Evolutionary conservation across 148 eudicot species (phyloP), one percentile per base, ranked within the genome.

Genomic region (Fagopyrum homotropicum): DNA sequence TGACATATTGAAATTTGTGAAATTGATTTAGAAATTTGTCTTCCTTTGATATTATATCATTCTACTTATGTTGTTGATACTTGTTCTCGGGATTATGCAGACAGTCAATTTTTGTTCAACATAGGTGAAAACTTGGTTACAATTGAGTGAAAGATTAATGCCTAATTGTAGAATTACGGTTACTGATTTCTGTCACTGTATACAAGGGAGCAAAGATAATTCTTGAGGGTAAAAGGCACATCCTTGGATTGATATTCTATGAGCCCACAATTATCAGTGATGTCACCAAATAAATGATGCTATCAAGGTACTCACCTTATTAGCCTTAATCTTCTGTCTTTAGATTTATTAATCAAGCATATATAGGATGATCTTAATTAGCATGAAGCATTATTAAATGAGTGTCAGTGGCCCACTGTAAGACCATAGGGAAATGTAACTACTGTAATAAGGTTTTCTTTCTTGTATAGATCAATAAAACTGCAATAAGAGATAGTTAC

Each of bases 141-240:
- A 82, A 9, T 78, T 94, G 75, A 73, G 77, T 30, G 75, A 84
- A 16, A 90, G 84, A 55, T 79, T 94, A 75, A 94, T 88, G 97
- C 89, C 90, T 55, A 77, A 84, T 75, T 96, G 98, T 43, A 88
- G 98, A 40, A 69, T 94, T 35, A 94, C 91, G 96, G 97, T 94
- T 72, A 94, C n/a, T n/a, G n/a, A n/a, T n/a, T n/a, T n/a, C n/a
- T n/a, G n/a, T n/a, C n/a, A n/a, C n/a, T n/a, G n/a, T n/a, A n/a
- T n/a, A n/a, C n/a, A 56, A 94, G 98, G 98, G 98, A 81, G 98
- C 98, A 51, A 94, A 90, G 83, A 90, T 94, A 54, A 84, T 90
- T 46, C 80, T 86, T 69, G 98, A 97, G 26, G 97, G 97, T 76
- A 94, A 80, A 87, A 89, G 90, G 69, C 98, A 94, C 76, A 80